Evolutionary conservation across 1,139 yeast species (phyloP).

Genomic region (Sugiyamaella neomexicana): DNA sequence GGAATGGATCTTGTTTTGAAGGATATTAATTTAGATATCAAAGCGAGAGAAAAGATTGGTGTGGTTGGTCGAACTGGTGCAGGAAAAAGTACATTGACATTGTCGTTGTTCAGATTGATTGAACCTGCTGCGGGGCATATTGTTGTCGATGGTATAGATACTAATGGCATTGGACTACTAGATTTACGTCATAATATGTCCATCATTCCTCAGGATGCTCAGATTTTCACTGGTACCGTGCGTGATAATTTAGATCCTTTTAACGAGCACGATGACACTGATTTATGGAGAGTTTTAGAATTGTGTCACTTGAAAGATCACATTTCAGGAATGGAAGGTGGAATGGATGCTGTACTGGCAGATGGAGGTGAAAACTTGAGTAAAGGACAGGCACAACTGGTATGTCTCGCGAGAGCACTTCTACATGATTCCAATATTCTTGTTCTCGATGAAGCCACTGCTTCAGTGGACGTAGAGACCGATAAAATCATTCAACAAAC

Average conservation of each 20-base stretch:
- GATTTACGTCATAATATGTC: conserved; percentile 57
- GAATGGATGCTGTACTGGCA: conserved; percentile 46
- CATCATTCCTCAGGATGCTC: conserved; percentile 76
- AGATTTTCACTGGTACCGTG: conserved; percentile 62
- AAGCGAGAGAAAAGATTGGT: conserved; percentile 61
- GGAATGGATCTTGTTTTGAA: conserved; percentile 71
- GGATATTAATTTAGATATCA: conserved; percentile 47
- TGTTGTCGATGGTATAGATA: conserved; percentile 59
- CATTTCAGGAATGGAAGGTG: conserved; percentile 52
- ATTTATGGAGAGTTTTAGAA: conserved; percentile 55
- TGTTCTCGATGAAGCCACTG: conserved; percentile 80
- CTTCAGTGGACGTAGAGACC: conserved; percentile 79
- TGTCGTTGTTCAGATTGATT: conserved; percentile 59
- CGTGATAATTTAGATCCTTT: conserved; percentile 69
- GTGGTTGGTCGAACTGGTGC: conserved; percentile 80
- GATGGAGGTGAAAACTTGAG: conserved; percentile 76
- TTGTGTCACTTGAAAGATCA: conserved; percentile 80
- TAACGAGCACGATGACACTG: conserved; percentile 49
- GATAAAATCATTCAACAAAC: conserved; percentile 74
- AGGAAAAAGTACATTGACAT: conserved; percentile 67
- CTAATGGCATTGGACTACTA: conserved; percentile 53
- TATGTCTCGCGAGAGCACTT: conserved; percentile 73
- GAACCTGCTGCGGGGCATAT: conserved; percentile 58
- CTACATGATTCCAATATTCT: conserved; percentile 60
- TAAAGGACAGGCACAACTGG: conserved; percentile 73